phyloP scores from a whole-genome alignment of 371 early-diverging fungal genomes.

The Gilbertella persicaria region DNA sequence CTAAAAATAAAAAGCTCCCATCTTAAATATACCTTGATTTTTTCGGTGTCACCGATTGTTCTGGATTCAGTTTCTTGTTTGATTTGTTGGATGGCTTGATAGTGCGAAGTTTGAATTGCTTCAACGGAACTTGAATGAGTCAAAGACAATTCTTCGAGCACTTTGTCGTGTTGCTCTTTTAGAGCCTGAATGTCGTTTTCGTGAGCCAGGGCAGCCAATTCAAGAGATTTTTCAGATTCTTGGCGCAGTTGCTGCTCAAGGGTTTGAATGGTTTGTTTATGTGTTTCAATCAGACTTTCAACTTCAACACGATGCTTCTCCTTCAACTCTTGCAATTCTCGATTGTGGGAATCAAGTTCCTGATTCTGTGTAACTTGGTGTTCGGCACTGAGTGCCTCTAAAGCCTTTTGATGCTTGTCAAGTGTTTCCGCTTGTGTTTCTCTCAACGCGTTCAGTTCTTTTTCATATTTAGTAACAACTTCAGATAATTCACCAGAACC shows the following conservation, averaged over 20 bases:
- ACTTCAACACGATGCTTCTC: constrained; percentile 7
- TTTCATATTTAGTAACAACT: constrained; percentile 16
- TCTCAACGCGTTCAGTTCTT: constrained; percentile 9
- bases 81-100: constrained; percentile 16
- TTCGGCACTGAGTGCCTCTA: constrained; percentile 4
- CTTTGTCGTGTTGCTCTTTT: constrained; percentile 13
- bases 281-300: constrained; percentile 6
- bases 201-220: constrained; percentile 1
- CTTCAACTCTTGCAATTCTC: constrained; percentile 3
- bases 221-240: constrained; percentile 1
- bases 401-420: constrained; percentile 3
- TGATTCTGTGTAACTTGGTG: constrained; percentile 16
- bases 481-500: constrained; percentile 15
- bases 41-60: constrained; percentile 19
- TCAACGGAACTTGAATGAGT: constrained; percentile 30
- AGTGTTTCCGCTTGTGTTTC: constrained; percentile 1
- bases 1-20: neutral
- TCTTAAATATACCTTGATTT: constrained; percentile 26
- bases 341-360: constrained; percentile 2
- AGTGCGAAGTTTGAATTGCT: constrained; percentile 30
- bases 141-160: constrained; percentile 25
- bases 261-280: constrained; percentile 1
- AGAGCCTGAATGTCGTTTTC: constrained; percentile 9
- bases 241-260: constrained; percentile 2
- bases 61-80: constrained; percentile 16